phyloP scores from a whole-genome alignment of 225 moss, liverwort and hornwort species.

The Asterella californica region DNA sequence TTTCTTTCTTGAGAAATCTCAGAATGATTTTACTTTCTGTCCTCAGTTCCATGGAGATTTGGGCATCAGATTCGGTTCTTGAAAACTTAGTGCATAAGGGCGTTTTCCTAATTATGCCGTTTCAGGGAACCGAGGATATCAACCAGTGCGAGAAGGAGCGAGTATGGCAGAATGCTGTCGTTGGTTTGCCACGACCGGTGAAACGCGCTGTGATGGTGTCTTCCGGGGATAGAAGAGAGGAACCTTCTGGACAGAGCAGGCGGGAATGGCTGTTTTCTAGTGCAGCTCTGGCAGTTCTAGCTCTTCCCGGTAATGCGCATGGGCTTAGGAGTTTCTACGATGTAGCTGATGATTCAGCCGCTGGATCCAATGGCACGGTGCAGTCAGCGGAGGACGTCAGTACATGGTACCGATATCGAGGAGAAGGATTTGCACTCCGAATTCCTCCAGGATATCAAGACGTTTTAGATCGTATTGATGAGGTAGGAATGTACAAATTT shows the following conservation, averaged over 20 bases:
- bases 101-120: not conserved
- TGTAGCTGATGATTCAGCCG: constrained; percentile 12
- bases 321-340: constrained; percentile 15
- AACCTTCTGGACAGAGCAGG: constrained; percentile 20
- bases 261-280: constrained; percentile 27
- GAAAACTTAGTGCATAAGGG: not conserved
- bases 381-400: constrained; percentile 37
- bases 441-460: constrained; percentile 90
- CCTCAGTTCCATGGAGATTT: not conserved
- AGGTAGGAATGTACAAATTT: constrained; percentile 37
- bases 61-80: not conserved
- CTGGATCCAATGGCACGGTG: not conserved
- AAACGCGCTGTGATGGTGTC: not conserved
- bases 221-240: constrained; percentile 10
- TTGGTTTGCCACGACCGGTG: not conserved
- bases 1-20: no score
- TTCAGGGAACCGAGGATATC: not conserved
- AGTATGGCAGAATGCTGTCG: not conserved
- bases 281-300: constrained; percentile 21
- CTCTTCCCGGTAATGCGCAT: constrained; percentile 16
- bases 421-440: constrained; percentile 75
- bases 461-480: constrained; percentile 53
- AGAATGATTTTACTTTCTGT: no score
- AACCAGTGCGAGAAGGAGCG: not conserved
- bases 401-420: constrained; percentile 77